Evolutionary conservation across 805 yeast species (phyloP), one percentile per base, ranked within the genome.

Genomic region (Yarrowia sp.): DNA sequence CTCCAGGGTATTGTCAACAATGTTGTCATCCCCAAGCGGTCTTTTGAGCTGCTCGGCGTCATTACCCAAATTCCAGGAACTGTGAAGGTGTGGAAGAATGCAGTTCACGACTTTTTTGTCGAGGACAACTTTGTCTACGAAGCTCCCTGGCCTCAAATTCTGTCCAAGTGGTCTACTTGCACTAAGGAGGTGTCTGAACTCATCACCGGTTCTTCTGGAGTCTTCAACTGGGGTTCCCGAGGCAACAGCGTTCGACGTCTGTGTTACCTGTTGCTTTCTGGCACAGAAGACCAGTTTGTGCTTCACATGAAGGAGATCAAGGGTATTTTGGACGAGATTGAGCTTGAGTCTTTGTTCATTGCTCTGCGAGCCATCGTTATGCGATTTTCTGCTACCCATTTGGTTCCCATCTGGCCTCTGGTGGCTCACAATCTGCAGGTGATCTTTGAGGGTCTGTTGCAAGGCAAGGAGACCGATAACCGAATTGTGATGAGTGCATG

Each of bases 401-500:
- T 93, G 58, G 78, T 84, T 12, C 85, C 90, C 12, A 79, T 86
- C 67, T 92, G 97, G 96, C 88, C 1, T 74, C 85, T 77, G 42
- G 81, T 92, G 13, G 83, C 86, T 42, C 87, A 89, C 42, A 85
- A 86, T 67, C 76, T 94, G 68, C 87, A 86, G 66, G 76, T 77
- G 2, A 79, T 84, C 7, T 86, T 91, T 69, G 76, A 77, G 20
- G 74, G 77, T 3, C 69, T 84, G 70, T 72, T 49, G 74, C 73
- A 61, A 9, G 67, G 65, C 19, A 65, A 64, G 13, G 68, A 71
- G 19, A 40, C 55, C 3, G 66, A 61, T 12, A 44, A 20, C 38
- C 42, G 55, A 9, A 17, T 49, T 12, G 20, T 72, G 9, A 66
- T 88, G 40, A 84, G 85, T 68, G 90, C 89, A 0, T 88, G 92